phyloP scores from a whole-genome alignment of 352 stramenopile genomes.

The Sclerospora graminicola region DNA sequence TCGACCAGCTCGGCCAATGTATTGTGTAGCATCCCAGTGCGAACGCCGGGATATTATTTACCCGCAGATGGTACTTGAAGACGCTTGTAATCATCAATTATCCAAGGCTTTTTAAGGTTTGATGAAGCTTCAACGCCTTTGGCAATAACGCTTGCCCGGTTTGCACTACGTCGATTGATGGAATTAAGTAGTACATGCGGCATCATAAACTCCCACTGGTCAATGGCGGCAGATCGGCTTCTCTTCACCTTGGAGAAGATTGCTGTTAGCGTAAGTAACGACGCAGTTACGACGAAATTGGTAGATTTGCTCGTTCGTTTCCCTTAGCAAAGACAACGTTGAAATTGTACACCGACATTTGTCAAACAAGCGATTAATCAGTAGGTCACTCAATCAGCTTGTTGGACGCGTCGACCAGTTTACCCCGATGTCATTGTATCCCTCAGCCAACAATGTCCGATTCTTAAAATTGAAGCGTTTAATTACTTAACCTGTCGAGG shows the following conservation, averaged over 20 bases:
- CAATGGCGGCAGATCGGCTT: conserved; percentile 40
- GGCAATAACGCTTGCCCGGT: conserved; percentile 36
- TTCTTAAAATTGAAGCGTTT: conserved; percentile 26
- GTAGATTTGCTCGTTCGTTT: too few relatives aligned
- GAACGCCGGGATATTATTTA: conserved; percentile 10
- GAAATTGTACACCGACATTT: conserved; percentile 28
- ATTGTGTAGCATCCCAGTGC: too few relatives aligned
- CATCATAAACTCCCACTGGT: conserved; percentile 1
- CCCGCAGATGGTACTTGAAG: conserved; percentile 23
- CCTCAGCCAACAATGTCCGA: conserved; percentile 39
- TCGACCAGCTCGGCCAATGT: too few relatives aligned
- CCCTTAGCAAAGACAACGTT: conserved; percentile 42
- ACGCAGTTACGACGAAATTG: conserved; percentile 3
- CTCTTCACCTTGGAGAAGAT: conserved; percentile 60
- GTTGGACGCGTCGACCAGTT: too few relatives aligned
- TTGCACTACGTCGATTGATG: conserved; percentile 44
- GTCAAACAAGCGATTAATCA: conserved; percentile 10
- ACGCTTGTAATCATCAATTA: conserved; percentile 33
- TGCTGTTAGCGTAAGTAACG: conserved; percentile 7
- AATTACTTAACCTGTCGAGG: conserved; percentile 5
- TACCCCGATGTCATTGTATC: too few relatives aligned
- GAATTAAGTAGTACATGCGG: conserved; percentile 26
- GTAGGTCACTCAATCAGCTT: background rate
- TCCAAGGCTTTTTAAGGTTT: conserved; percentile 40
- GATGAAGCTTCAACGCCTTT: too few relatives aligned